phyloP scores from a whole-genome alignment of 2,329 filamentous ascomycete species.

The Phaeoacremonium minimum region DNA sequence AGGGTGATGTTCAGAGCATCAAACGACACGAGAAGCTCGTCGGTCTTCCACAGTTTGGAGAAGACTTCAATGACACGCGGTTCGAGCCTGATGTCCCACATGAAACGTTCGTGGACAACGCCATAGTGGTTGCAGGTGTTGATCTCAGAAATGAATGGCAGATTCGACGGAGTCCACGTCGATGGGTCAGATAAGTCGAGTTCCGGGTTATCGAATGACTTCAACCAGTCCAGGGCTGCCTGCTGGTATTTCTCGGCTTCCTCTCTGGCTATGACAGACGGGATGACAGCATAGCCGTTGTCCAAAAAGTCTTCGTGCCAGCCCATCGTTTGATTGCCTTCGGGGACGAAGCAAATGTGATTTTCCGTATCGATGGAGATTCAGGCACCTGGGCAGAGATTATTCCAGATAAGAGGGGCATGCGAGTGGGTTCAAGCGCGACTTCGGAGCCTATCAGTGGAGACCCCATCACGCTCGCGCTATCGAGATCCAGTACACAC shows the following conservation, averaged over 20 bases:
- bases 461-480: too few relatives aligned
- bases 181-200: conserved; percentile 19
- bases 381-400: too few relatives aligned
- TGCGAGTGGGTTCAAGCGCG: too few relatives aligned
- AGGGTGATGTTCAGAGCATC: conserved; percentile 31
- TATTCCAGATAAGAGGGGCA: neutral
- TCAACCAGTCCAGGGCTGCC: conserved; percentile 13
- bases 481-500: too few relatives aligned
- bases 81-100: conserved; percentile 30
- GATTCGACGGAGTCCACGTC: conserved; percentile 29
- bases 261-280: conserved; percentile 36
- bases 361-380: too few relatives aligned
- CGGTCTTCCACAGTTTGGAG: conserved; percentile 28
- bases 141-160: conserved; percentile 27
- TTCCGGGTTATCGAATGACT: conserved; percentile 12
- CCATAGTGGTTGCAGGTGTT: conserved; percentile 22
- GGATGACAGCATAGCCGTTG: conserved; percentile 32
- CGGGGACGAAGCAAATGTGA: too few relatives aligned
- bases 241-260: conserved; percentile 26
- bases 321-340: too few relatives aligned
- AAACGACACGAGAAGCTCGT: conserved; percentile 29
- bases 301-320: neutral
- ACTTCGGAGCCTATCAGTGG: too few relatives aligned
- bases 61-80: conserved; percentile 31
- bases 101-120: conserved; percentile 30